Evolutionary conservation across 1,284 basidiomycete species (phyloP).

Genomic region (Dichomitus squalens): DNA sequence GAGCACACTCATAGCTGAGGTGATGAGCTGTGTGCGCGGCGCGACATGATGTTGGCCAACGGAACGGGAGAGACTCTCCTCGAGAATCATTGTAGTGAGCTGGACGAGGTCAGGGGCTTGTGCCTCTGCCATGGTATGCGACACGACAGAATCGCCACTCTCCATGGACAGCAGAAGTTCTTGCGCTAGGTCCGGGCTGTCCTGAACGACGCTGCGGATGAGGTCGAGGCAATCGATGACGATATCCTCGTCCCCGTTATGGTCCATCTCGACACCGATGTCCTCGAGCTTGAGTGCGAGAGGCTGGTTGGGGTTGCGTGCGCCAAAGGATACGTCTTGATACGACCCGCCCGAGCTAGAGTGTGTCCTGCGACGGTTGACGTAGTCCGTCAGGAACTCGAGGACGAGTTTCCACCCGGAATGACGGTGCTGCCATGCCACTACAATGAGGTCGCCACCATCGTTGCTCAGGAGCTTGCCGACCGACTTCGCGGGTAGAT

Average conservation of each 20-base stretch:
- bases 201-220: constrained; percentile 73
- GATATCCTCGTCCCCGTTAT: constrained; percentile 55
- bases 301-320: constrained; percentile 38
- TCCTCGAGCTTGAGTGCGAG: constrained; percentile 62
- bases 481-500: constrained; percentile 63
- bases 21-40: constrained; percentile 67
- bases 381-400: constrained; percentile 77
- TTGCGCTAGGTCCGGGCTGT: constrained; percentile 64
- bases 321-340: constrained; percentile 53
- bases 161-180: constrained; percentile 72
- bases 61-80: constrained; percentile 70
- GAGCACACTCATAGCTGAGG: constrained; percentile 80
- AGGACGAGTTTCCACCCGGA: constrained; percentile 84
- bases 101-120: constrained; percentile 74
- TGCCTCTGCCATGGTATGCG: constrained; percentile 50
- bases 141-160: constrained; percentile 50
- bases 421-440: constrained; percentile 81
- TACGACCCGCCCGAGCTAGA: constrained; percentile 44
- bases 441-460: constrained; percentile 68
- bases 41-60: constrained; percentile 43
- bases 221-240: constrained; percentile 80
- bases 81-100: constrained; percentile 82
- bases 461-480: constrained; percentile 78
- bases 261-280: constrained; percentile 66
- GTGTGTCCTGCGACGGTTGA: constrained; percentile 50